Conservation (phyloP, 2,329 filamentous ascomycete species). For the Paracoccidioides brasiliensis region DNA sequence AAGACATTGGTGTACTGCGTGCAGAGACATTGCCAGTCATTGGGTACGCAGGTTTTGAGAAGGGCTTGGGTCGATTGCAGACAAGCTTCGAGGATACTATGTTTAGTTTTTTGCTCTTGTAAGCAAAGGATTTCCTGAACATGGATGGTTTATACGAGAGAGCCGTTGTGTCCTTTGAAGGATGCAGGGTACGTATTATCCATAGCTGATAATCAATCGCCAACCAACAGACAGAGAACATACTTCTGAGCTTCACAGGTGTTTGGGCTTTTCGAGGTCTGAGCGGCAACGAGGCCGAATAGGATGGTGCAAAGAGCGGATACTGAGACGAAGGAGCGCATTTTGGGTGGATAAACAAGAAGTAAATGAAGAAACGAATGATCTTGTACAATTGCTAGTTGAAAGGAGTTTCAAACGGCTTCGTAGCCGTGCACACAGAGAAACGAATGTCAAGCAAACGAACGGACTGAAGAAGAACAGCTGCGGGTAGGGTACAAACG, state of each 20-base stretch:
- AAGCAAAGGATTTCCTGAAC: neutral
- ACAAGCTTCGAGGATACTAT: slow-evolving; percentile 41
- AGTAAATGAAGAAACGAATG: slow-evolving; percentile 3
- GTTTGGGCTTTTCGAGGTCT: neutral
- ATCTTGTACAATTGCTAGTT: neutral
- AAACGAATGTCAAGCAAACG: neutral
- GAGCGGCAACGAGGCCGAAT: slow-evolving; percentile 6
- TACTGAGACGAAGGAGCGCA: slow-evolving; percentile 1
- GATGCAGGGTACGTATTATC: too few relatives aligned
- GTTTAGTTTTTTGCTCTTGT: neutral
- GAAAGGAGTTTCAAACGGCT: neutral
- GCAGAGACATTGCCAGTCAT: slow-evolving; percentile 47
- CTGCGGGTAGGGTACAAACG: neutral
- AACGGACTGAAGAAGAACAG: neutral
- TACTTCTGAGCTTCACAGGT: slow-evolving; percentile 14
- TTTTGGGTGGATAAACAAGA: slow-evolving; percentile 8
- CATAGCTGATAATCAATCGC: too few relatives aligned
- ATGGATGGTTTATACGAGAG: too few relatives aligned
- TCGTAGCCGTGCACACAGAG: neutral
- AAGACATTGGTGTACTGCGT: slow-evolving; percentile 40
- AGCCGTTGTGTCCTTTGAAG: too few relatives aligned
- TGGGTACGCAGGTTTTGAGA: slow-evolving; percentile 31
- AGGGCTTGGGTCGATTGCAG: slow-evolving; percentile 28
- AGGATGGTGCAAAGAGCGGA: slow-evolving; percentile 7
- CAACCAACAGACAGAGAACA: neutral